Evolutionary conservation across 108 stramenopile species (phyloP), one percentile per base, ranked within the genome.

Genomic region (Fragilaria crotonensis): DNA sequence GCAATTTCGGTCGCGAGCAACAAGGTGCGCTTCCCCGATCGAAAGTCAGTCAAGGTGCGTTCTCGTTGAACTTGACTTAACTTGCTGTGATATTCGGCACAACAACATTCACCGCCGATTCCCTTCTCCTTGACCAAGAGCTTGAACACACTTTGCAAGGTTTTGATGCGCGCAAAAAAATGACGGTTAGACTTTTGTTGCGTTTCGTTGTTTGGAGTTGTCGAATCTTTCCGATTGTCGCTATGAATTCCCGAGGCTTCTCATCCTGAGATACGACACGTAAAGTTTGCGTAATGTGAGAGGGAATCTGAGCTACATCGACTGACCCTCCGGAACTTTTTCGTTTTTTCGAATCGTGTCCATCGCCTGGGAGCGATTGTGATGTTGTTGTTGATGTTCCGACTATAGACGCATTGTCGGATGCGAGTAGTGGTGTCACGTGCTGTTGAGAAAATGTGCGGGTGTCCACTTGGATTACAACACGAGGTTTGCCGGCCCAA

Each of bases 1-100:
- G 95, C 95, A 22, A 98, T 71, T 75, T 98, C 97, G 18, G 95
- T 96, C 22, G 95, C 94, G 18, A 98, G 71, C 47, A 98, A 54
- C 22, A 93, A 77, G 0, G 96, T 89, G 0, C 49, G 52, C 66
- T 84, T 80, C 2, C 87, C 82, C 45, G 59, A 61, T 61, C 57
- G 45, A 61, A 88, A 84, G 22, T 67, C 52, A 17, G 68, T 53
- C 45, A 86, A 63, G 29, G 66, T 50, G 29, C 57, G 46, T 56
- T 85, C 73, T 7, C 85, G 85, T 11, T 70, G 61, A 32, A 44
- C 47, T 45, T 83, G 79, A 27, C 55, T 52, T 54, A 90, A 60
- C 52, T 76, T 75, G 30, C 89, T 80, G 58, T 84, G 83, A 23
- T 84, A 58, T 53, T 68, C 68, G 4, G 79, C 56, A 47, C 73